These are phyloP conservation scores for Coffea eugenioides DNA, from an alignment of 257 asterid genomes.

Conservation along the genomic window DNA sequence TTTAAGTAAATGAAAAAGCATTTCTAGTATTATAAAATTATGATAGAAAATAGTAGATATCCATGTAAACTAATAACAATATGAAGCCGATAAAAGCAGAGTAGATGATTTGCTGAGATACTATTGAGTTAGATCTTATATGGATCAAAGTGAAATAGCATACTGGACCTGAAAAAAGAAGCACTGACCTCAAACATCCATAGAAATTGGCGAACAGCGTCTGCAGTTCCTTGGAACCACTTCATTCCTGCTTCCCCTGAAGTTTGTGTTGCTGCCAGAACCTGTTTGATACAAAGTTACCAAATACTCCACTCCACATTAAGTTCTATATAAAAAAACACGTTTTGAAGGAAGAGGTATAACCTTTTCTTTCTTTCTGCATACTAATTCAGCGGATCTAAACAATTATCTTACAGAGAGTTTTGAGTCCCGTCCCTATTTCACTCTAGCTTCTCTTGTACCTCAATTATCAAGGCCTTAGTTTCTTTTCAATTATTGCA, in stretches of 20 bases:
- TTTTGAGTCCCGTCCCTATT: not conserved
- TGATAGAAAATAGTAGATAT: not conserved
- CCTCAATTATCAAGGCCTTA: not conserved
- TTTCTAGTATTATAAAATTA: not conserved
- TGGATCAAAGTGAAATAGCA: not conserved
- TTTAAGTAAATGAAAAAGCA: not conserved
- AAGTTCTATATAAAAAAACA: not conserved
- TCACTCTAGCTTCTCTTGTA: not conserved
- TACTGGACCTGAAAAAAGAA: not conserved
- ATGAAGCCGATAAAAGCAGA: not conserved
- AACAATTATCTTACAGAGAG: not conserved
- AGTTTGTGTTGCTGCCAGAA: constrained; percentile 95
- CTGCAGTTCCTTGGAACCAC: constrained; percentile 98
- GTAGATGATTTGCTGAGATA: not conserved
- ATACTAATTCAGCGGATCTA: not conserved
- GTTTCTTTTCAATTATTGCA: not conserved
- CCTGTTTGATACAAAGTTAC: constrained; percentile 35
- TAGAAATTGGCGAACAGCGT: constrained; percentile 86
- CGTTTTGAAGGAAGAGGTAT: not conserved
- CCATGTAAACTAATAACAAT: not conserved
- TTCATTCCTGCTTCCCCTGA: constrained; percentile 78
- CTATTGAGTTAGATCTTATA: not conserved
- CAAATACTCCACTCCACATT: not conserved
- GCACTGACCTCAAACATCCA: constrained; percentile 88
- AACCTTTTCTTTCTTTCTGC: not conserved